Evolutionary conservation across 495 filamentous ascomycete species (phyloP).

Genomic region (Penicillium waksmanii): DNA sequence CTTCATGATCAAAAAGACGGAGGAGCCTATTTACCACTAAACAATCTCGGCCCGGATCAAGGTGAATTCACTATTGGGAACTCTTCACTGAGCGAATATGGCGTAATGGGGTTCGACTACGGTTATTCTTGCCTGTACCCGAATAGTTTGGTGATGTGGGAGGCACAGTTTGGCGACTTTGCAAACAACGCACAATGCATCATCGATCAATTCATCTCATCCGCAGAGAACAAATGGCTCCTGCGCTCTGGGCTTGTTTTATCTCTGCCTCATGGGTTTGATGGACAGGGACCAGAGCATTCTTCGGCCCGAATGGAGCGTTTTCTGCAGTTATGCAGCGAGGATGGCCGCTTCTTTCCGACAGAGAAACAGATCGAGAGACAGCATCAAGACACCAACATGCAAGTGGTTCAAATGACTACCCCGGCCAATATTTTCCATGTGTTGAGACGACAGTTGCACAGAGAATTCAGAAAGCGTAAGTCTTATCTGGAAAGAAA

Average conservation of each 20-base stretch:
- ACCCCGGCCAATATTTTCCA: conserved; percentile 94
- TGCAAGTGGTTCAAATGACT: conserved; percentile 97
- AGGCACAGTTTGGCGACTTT: conserved; percentile 99
- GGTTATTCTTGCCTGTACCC: conserved; percentile 97
- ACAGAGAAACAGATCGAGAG: conserved; percentile 83
- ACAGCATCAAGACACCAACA: conserved; percentile 99
- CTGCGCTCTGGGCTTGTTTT: conserved; percentile 94
- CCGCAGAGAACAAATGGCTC: conserved; percentile 97
- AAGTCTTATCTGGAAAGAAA: conserved; percentile 63
- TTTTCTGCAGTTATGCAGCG: conserved; percentile 96
- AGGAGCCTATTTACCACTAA: conserved; percentile 86
- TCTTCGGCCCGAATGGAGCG: conserved; percentile 97
- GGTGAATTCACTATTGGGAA: conserved; percentile 95
- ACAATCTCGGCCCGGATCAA: conserved; percentile 85
- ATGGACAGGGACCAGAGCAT: conserved; percentile 98
- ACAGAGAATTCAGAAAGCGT: conserved; percentile 99
- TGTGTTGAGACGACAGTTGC: conserved; percentile 93
- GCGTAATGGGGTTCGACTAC: conserved; percentile 93
- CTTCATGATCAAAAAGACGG: conserved; percentile 96
- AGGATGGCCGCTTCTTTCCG: conserved; percentile 93
- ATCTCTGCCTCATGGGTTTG: conserved; percentile 95
- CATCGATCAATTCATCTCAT: conserved; percentile 98
- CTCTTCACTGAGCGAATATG: conserved; percentile 95
- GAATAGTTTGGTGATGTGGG: conserved; percentile 97
- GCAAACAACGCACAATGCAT: conserved; percentile 99